Evolutionary conservation across 2,329 filamentous ascomycete genomes (phyloP), one percentile per base, ranked within the genome.

Genomic region (Colletotrichum sp.): DNA sequence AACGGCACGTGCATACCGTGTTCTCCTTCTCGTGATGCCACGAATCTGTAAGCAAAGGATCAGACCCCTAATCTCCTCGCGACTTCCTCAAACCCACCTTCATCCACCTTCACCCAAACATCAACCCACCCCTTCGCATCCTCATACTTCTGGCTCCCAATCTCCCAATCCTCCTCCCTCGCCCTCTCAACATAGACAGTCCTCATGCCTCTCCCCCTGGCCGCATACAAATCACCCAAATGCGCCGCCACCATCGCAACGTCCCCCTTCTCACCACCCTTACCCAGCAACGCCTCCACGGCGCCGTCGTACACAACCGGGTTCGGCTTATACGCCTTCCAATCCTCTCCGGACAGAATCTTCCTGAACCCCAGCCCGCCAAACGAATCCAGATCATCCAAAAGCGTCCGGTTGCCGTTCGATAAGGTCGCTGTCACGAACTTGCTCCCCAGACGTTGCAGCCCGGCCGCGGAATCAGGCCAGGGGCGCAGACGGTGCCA

Each of bases 171-270:
- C 84, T 96, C 95, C 84, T 98, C 95, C 59, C 83, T 79, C 5
- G 84, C 82, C 74, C 95, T 87, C 85, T 95, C 94, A 4, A 97
- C 91, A 81, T 96, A 97, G 4, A 97, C 88, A 0, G 94, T 95
- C 79, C 90, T 88, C 76, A 96, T 85, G 0, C 95, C 95, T 76
- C 87, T 89, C 4, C 80, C 81, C 79, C 91, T 92, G 6, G 95
- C 95, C 0, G 90, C 93, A 76, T 90, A 86, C 71, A 97, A 84
- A 83, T 96, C 95, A 7, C 81, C 83, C 74, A 96, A 85, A 84
- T 96, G 95, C 49, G 95, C 92, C 18, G 95, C 95, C 24, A 97
- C 94, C 91, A 97, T 92, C 24, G 92, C 93, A 73, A 95, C 93
- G 80, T 96, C 88, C 4, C 82, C 82, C 0, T 92, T 90, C 76